Percentiles rank a stretch among this genome's conserved stretches.
Conservation (phyloP, 129 eudicot genomes). For the Oenanthe sinensis region DNA sequence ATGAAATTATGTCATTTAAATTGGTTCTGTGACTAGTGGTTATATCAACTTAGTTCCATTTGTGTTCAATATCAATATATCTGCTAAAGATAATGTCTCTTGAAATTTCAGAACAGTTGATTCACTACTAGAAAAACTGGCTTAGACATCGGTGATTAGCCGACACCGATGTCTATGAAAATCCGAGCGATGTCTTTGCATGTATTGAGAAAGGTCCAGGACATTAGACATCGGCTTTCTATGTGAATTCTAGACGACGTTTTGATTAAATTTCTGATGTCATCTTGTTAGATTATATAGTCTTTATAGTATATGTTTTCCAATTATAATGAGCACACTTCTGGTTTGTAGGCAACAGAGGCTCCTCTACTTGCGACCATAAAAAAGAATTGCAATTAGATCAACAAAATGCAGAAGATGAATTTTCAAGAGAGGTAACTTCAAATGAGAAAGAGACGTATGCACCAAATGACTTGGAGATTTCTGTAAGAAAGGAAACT, state of each 20-base stretch:
- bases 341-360: conserved; percentile 29
- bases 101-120: background rate
- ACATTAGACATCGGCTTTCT: no score
- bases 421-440: conserved; percentile 28
- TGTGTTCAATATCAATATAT: background rate
- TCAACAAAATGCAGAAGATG: conserved; percentile 28
- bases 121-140: no score
- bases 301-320: background rate
- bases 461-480: conserved; percentile 34
- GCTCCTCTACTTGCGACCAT: conserved; percentile 27
- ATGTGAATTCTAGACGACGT: no score
- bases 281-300: no score
- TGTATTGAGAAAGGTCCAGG: no score
- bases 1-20: background rate
- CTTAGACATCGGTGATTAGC: no score
- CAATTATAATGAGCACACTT: background rate
- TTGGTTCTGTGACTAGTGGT: background rate
- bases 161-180: no score
- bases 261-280: no score
- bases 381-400: conserved; percentile 31
- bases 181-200: no score
- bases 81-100: background rate
- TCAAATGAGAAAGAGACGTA: conserved; percentile 35
- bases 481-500: conserved; percentile 33
- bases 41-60: background rate